Base-by-base conservation (phyloP, 2,329 filamentous ascomycete genomes). In the Sclerotinia minor region DNA sequence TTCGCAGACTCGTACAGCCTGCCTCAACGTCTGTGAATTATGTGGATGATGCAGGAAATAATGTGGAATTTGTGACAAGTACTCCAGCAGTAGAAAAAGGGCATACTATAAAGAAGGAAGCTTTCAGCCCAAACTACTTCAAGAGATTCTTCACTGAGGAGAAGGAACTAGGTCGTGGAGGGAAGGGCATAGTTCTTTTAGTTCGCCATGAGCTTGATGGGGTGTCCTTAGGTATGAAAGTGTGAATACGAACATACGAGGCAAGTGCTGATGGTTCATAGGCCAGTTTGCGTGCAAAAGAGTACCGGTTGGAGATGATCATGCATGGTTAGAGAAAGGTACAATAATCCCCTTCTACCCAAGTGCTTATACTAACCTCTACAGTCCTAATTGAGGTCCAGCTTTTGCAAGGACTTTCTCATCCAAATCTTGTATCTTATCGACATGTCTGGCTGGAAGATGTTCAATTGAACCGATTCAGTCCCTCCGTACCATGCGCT, bases 361-460 rank as follows among this genome's bases (percentile, higher is more conserved):
- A 41, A 50, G 8, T 21, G 19, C 55, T 17, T 6, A 69, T 35
- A 38, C 71, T 75, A 59, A 76, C 50, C 3, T 26, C 21, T 44
- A 35, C 50, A 76, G 89, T 98, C 2, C 82, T 99, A 64, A 85
- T 95, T 57, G 95, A 99, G 79, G 96, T 99, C 2, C 93, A 97
- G 79, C 83, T 98, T 32, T 85, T 99, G 32, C 93, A 96, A 74
- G 91, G 92, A 74, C 85, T 99, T 5, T 95, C 92, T 0, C 95
- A 99, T 76, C 92, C 94, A 68, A 99, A 99, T 71, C 83, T 99
- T 11, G 95, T 99, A 0, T 96, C 94, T 0, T 99, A 99, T 78
- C 90, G 94, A 8, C 95, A 98, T 79, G 95, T 97, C 44, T 99
- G 95, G 95, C 84, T 99, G 21, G 94, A 99, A 78, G 91, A 97